Evolutionary conservation across 139 green algal genomes (phyloP).

Genomic region (Mesostigma viride): DNA sequence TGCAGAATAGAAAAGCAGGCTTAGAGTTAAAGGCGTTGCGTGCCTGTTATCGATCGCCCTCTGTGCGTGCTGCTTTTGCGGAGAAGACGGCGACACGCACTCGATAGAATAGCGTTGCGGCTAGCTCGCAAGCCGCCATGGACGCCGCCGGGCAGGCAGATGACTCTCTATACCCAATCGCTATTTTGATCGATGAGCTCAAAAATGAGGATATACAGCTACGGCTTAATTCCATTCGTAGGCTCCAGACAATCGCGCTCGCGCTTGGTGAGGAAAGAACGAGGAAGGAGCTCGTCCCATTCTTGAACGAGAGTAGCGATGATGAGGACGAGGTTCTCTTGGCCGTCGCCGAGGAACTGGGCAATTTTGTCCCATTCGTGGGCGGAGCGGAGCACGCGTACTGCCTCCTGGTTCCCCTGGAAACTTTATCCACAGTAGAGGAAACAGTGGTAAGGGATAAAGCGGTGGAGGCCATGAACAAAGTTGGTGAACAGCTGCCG

Average conservation of each 20-base stretch:
- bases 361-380: constrained; percentile 82
- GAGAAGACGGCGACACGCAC: too few species aligned
- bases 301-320: constrained; percentile 87
- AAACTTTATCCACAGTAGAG: constrained; percentile 83
- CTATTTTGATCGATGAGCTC: constrained; percentile 67
- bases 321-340: constrained; percentile 98
- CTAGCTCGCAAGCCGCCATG: too few species aligned
- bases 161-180: constrained; percentile 68
- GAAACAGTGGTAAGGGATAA: constrained; percentile 96
- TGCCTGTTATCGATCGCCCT: too few species aligned
- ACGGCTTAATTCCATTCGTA: constrained; percentile 80
- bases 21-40: too few species aligned
- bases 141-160: too few species aligned
- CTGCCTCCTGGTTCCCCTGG: constrained; percentile 76
- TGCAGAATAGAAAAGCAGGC: too few species aligned
- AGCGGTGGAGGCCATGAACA: constrained; percentile 73
- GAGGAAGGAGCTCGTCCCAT: constrained; percentile 90
- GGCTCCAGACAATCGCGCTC: constrained; percentile 80
- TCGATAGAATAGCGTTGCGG: too few species aligned
- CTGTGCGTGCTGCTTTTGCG: too few species aligned
- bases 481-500: constrained; percentile 53
- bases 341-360: constrained; percentile 91
- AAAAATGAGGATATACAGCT: constrained; percentile 82
- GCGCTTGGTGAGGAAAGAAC: constrained; percentile 89
- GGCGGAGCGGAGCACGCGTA: constrained; percentile 68